Percentiles rank a stretch among this genome's conserved stretches.
phyloP scores from a whole-genome alignment of 805 yeast species.

The Candida anglica region DNA sequence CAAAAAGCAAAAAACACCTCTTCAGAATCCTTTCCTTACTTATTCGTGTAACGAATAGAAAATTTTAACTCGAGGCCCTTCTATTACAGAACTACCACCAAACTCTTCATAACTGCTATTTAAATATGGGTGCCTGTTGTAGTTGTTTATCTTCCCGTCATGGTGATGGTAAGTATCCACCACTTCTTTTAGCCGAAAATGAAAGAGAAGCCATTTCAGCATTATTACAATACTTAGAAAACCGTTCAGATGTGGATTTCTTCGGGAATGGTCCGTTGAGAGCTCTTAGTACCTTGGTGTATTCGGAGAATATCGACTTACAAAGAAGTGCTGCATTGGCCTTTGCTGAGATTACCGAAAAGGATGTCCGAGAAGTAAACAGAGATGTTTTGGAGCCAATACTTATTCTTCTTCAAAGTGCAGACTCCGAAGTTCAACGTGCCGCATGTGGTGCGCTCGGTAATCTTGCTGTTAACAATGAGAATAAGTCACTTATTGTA shows the following conservation, averaged over 20 bases:
- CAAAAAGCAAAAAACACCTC: too few relatives aligned
- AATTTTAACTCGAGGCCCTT: too few relatives aligned
- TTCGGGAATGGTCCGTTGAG: conserved; percentile 81
- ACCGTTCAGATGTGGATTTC: conserved; percentile 82
- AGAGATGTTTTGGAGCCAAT: conserved; percentile 93
- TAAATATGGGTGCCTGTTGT: conserved; percentile 39
- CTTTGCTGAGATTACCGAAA: conserved; percentile 97
- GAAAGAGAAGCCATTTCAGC: conserved; percentile 96
- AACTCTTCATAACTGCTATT: too few relatives aligned
- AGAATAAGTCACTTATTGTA: conserved; percentile 86
- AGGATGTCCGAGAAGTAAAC: conserved; percentile 86
- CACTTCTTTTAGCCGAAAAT: conserved; percentile 79
- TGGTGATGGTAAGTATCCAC: conserved; percentile 64
- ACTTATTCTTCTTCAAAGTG: conserved; percentile 74
- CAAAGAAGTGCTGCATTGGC: conserved; percentile 98
- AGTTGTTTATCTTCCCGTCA: conserved; percentile 40
- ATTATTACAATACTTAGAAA: conserved; percentile 82
- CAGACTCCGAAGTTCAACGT: conserved; percentile 92
- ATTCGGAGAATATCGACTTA: conserved; percentile 89
- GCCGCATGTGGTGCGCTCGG: conserved; percentile 99
- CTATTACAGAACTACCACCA: too few relatives aligned
- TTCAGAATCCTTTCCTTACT: too few relatives aligned
- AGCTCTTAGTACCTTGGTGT: conserved; percentile 88
- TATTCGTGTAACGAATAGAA: too few relatives aligned
- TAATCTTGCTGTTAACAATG: conserved; percentile 95